Conservation (phyloP, 768 basidiomycete species). For the Russula vinacea region DNA sequence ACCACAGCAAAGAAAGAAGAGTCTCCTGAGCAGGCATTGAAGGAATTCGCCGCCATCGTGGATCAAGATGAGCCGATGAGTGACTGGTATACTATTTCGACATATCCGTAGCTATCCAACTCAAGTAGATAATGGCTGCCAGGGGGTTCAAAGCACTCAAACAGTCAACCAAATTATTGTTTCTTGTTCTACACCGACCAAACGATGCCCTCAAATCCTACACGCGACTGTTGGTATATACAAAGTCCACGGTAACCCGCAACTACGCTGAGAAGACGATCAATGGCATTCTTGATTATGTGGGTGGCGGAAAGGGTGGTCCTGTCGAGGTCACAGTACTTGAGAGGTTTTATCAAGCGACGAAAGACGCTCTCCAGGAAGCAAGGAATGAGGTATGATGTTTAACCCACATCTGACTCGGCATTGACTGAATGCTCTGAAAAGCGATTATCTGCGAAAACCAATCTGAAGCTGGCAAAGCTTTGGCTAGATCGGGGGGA, state of each 20-base stretch:
- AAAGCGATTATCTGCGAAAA: constrained; percentile 90
- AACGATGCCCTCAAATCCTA: constrained; percentile 85
- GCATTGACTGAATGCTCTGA: background rate
- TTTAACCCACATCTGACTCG: background rate
- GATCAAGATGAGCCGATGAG: constrained; percentile 89
- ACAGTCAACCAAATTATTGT: constrained; percentile 93
- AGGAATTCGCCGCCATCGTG: constrained; percentile 85
- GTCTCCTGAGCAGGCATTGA: constrained; percentile 84
- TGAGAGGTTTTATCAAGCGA: constrained; percentile 94
- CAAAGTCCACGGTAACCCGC: constrained; percentile 90
- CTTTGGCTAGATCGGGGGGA: constrained; percentile 96
- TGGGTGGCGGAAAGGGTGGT: constrained; percentile 84
- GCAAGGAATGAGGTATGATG: constrained; percentile 85
- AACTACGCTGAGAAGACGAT: constrained; percentile 99
- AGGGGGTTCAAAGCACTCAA: constrained; percentile 99
- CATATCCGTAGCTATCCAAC: background rate
- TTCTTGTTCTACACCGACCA: constrained; percentile 72
- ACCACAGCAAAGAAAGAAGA: constrained; percentile 86
- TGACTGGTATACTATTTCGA: constrained; percentile 66
- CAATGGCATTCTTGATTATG: constrained; percentile 97
- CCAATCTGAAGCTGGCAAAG: constrained; percentile 95
- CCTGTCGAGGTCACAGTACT: constrained; percentile 78
- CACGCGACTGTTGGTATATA: constrained; percentile 82
- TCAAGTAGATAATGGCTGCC: background rate
- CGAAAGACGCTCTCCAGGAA: constrained; percentile 84